A percentile compares a stretch with the other conserved stretches of the same genome.
Conservation (phyloP, 352 stramenopile genomes). For the Phytophthora parvispora region DNA sequence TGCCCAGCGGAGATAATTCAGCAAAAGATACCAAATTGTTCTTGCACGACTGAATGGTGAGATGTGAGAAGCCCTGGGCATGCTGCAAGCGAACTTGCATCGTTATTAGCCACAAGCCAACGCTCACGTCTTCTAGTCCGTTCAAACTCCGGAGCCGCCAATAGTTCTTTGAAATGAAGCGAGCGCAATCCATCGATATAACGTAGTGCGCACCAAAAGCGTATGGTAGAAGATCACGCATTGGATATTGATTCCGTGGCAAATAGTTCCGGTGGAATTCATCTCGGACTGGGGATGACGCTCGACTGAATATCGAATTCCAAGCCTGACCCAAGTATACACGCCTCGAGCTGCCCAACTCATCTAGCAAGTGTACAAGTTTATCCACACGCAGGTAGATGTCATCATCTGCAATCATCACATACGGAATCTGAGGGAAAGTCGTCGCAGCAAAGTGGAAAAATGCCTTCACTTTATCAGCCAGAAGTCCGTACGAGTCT, state of each 20-base stretch:
- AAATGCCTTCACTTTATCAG: slow-evolving; percentile 62
- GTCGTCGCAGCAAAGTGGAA: slow-evolving; percentile 29
- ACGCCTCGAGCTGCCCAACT: neutral
- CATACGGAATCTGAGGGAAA: slow-evolving; percentile 30
- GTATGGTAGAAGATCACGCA: slow-evolving; percentile 42
- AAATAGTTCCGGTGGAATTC: slow-evolving; percentile 44
- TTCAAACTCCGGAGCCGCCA: slow-evolving; percentile 37
- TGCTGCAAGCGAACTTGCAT: slow-evolving; percentile 58
- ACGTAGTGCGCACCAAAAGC: slow-evolving; percentile 53
- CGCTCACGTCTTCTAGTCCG: slow-evolving; percentile 66
- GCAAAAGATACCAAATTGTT: slow-evolving; percentile 47
- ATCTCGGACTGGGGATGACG: slow-evolving; percentile 25
- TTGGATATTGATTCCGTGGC: slow-evolving; percentile 39
- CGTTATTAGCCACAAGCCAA: slow-evolving; percentile 62
- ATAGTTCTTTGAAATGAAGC: slow-evolving; percentile 48
- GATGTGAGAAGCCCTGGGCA: slow-evolving; percentile 33
- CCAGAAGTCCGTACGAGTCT: slow-evolving; percentile 53
- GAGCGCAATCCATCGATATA: slow-evolving; percentile 54
- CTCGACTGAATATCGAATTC: neutral
- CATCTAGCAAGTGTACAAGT: neutral
- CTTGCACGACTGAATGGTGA: slow-evolving; percentile 38
- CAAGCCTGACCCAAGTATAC: slow-evolving; percentile 8
- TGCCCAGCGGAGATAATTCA: slow-evolving; percentile 41
- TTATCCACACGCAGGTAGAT: slow-evolving; percentile 56
- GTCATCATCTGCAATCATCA: slow-evolving; percentile 71